phyloP scores from a whole-genome alignment of 306 rosid genomes.

The Begonia loranthoides region DNA sequence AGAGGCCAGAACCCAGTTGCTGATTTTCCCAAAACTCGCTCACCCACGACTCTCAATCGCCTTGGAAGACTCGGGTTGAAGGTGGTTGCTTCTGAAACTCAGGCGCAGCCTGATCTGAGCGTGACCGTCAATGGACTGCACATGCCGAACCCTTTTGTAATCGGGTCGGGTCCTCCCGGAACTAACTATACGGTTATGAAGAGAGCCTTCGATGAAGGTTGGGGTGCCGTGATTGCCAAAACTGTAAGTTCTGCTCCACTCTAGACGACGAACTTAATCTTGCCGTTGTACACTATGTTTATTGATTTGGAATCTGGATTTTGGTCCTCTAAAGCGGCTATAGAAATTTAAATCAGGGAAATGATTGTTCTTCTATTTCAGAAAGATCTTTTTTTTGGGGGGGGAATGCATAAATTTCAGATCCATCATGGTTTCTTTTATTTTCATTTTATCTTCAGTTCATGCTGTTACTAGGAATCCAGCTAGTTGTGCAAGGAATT shows the following conservation, averaged over 20 bases:
- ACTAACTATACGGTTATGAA: constrained; percentile 99
- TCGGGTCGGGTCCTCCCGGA: constrained; percentile 97
- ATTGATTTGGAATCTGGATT: not conserved
- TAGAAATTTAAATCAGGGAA: too few relatives aligned
- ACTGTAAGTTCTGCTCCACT: constrained; percentile 42
- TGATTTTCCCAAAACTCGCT: constrained; percentile 27
- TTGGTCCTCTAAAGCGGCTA: constrained; percentile 5
- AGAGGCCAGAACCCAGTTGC: constrained; percentile 33
- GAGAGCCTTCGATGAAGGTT: constrained; percentile 95
- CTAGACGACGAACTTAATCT: not conserved
- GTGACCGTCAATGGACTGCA: constrained; percentile 69
- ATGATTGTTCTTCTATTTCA: too few relatives aligned
- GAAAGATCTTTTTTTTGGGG: too few relatives aligned
- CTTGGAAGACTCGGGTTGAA: constrained; percentile 43
- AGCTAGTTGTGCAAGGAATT: too few relatives aligned
- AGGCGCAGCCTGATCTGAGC: constrained; percentile 81
- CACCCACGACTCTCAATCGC: constrained; percentile 15
- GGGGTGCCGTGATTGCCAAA: constrained; percentile 98
- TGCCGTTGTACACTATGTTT: not conserved
- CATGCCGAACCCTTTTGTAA: constrained; percentile 92
- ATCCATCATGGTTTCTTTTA: too few relatives aligned
- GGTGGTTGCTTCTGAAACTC: constrained; percentile 49
- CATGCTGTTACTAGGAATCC: too few relatives aligned
- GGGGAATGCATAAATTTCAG: too few relatives aligned
- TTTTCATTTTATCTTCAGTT: too few relatives aligned